Evolutionary conservation across 2,329 filamentous ascomycete species (phyloP), one percentile per base, ranked within the genome.

Genomic region (Botrytis paeoniae): DNA sequence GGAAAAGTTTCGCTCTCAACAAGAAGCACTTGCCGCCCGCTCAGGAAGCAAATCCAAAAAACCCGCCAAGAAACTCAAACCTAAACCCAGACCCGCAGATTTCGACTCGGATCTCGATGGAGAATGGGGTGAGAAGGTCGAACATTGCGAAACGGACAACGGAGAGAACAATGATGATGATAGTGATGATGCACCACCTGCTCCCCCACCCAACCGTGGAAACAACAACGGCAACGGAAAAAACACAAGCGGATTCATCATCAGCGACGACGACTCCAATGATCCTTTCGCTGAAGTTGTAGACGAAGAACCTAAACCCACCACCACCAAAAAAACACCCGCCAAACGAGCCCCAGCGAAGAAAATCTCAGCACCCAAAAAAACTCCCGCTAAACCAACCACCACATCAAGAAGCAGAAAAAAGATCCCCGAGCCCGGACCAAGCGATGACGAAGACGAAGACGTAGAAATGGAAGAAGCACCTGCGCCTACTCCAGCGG

Each of bases 91-190:
- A 80, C 95, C 95, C 1, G 87, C 89, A 18, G 86, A 86, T 3
- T 98, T 95, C 94, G 94, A 98, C 79, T 93, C 89, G n/a, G 95
- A 98, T 76, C 84, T 95, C 39, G 92, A 97, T 68, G 96, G 95
- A 0, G 86, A 87, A 69, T 98, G 95, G 95, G 92, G 92, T 74
- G 92, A 96, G 65, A 84, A 84, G 4, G 85, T 87, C n/a, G 74
- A 54, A 16, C 65, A 73, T 35, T 70, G 73, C 29, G 71, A 69
- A 8, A 69, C 63, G 4, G 70, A 72, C 20, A 25, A 69, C 22
- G 81, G 80, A 20, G 78, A 80, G 12, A 78, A 80, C 5, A 78
- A 80, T 18, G 80, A 84, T 32, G 83, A 87, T 74, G 83, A 86
- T 64, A 69, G 65, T 4, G 86, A 85, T 25, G 84, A 84, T 22